A percentile compares a stretch with the other conserved stretches of the same genome.
These are phyloP conservation scores for Vaccinium macrocarpon DNA, from an alignment of 148 eudicot genomes.

Conservation along the genomic window DNA sequence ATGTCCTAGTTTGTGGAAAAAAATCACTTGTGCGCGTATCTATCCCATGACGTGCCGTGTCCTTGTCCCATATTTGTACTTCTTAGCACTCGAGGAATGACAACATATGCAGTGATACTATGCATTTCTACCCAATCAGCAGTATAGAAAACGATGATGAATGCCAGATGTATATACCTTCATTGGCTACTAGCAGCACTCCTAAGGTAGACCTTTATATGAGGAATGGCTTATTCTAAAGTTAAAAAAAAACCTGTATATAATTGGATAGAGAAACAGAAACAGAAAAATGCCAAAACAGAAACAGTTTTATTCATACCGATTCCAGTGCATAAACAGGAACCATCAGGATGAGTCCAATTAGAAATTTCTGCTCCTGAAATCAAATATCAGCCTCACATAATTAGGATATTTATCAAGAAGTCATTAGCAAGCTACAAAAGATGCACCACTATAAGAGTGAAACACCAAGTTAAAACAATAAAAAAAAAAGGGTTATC, in stretches of 20 bases:
- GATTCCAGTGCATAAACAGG: slow-evolving; percentile 98
- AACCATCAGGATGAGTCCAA: slow-evolving; percentile 96
- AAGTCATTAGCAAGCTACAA: neutral
- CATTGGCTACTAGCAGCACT: neutral
- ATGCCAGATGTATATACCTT: neutral
- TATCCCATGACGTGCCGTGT: too few species aligned
- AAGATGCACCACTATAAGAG: neutral
- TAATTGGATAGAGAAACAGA: neutral
- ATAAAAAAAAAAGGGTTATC: too few species aligned
- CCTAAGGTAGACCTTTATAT: neutral
- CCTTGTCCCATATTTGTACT: too few species aligned
- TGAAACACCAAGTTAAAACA: too few species aligned
- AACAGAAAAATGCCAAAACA: neutral
- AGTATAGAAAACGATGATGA: neutral
- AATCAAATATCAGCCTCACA: slow-evolving; percentile 24
- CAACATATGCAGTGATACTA: neutral
- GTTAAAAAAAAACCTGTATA: neutral
- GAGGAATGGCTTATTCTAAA: neutral
- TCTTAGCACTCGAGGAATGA: too few species aligned
- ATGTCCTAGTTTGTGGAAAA: too few species aligned
- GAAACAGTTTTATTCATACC: slow-evolving; percentile 40
- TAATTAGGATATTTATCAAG: neutral
- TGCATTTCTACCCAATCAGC: neutral
- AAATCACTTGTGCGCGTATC: too few species aligned
- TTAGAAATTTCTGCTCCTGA: slow-evolving; percentile 97